phyloP scores from a whole-genome alignment of 495 filamentous ascomycete species.

The Beverwykella pulmonaria region DNA sequence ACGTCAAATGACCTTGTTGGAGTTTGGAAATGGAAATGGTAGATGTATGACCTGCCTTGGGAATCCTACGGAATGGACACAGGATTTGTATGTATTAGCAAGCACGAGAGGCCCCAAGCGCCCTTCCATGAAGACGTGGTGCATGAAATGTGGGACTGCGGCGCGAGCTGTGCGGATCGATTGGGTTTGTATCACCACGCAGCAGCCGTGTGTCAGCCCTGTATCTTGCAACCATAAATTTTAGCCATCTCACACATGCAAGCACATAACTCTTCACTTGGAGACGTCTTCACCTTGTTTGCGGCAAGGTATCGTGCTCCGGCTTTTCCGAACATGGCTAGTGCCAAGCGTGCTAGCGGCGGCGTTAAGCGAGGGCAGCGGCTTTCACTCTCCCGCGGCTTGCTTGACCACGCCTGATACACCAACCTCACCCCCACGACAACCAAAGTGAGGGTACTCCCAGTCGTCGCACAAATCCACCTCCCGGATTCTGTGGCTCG shows the following conservation, averaged over 20 bases:
- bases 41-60: too few species aligned
- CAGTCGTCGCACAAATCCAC: slow-evolving; percentile 22
- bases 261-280: neutral
- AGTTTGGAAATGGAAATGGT: neutral
- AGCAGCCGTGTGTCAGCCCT: slow-evolving; percentile 1
- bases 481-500: slow-evolving; percentile 5
- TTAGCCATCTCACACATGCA: neutral
- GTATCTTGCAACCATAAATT: neutral
- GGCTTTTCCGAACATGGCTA: neutral
- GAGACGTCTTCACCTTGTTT: neutral
- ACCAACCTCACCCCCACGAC: slow-evolving; percentile 31
- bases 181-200: neutral
- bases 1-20: neutral
- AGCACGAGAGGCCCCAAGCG: neutral
- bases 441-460: slow-evolving; percentile 15
- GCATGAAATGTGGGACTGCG: neutral
- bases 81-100: too few species aligned
- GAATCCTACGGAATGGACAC: too few species aligned
- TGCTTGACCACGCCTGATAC: slow-evolving; percentile 13
- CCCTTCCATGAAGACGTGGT: neutral
- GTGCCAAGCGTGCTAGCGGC: neutral
- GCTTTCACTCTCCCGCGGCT: slow-evolving; percentile 16
- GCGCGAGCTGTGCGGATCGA: neutral
- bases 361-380: slow-evolving; percentile 10
- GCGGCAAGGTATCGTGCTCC: neutral